Conservation (phyloP, 2,329 filamentous ascomycete genomes). For the Lithohypha guttulata region DNA sequence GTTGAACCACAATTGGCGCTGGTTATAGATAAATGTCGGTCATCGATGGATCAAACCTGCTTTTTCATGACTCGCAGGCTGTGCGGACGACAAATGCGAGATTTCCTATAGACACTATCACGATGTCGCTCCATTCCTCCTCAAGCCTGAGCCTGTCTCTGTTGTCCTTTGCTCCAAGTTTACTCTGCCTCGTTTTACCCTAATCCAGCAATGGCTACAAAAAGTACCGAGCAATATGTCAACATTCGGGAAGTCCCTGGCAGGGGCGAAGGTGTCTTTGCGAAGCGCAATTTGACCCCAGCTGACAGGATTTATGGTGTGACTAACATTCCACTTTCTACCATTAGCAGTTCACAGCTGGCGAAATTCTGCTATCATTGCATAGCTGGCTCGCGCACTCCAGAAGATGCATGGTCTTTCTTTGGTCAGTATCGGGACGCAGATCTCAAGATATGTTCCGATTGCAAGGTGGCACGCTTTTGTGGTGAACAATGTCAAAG, state of each 20-base stretch:
- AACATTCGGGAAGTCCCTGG: neutral
- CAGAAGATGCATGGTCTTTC: neutral
- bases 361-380: conserved; percentile 4
- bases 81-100: no score
- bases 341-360: neutral
- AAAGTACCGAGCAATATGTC: no score
- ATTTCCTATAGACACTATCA: no score
- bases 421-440: conserved; percentile 6
- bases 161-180: no score
- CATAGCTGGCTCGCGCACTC: neutral
- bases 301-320: neutral
- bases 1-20: no score
- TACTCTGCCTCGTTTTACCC: no score
- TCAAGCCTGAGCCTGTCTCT: no score
- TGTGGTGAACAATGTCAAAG: conserved; percentile 44
- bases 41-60: no score
- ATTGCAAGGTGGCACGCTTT: conserved; percentile 5
- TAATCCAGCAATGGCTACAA: no score
- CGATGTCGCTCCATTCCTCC: no score
- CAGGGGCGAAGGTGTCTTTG: conserved; percentile 4
- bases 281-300: neutral
- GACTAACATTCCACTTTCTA: neutral
- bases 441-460: conserved; percentile 3
- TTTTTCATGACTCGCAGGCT: no score
- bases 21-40: no score